Percentiles rank a stretch among this genome's conserved stretches.
These are phyloP conservation scores for Suillus clintonianus DNA, from an alignment of 768 basidiomycete genomes.

Conservation along the genomic window DNA sequence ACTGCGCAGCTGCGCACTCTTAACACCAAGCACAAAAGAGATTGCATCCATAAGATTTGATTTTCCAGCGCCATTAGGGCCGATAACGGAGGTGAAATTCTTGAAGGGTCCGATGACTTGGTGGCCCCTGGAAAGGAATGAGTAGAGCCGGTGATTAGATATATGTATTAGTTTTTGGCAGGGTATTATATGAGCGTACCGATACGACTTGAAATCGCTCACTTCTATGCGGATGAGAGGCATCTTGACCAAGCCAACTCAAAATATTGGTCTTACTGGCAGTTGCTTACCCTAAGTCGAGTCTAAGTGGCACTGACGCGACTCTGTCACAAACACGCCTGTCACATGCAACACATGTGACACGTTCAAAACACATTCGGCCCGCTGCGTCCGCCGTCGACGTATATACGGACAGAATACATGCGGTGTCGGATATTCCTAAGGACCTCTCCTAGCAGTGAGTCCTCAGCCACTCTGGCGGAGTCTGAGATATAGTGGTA, in stretches of 20 bases:
- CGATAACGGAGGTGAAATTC: conserved; percentile 94
- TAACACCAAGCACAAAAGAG: conserved; percentile 96
- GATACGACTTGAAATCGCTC: conserved; percentile 97
- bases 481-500: too few species aligned
- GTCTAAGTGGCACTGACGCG: neutral
- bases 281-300: neutral
- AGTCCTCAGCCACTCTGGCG: neutral
- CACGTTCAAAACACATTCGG: neutral
- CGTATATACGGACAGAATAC: neutral
- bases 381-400: too few species aligned
- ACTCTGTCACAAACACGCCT: neutral
- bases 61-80: conserved; percentile 98
- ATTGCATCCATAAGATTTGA: conserved; percentile 99
- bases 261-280: neutral
- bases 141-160: conserved; percentile 4
- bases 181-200: conserved; percentile 39
- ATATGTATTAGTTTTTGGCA: neutral
- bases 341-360: neutral
- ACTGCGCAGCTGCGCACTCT: conserved; percentile 89
- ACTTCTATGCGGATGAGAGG: conserved; percentile 86
- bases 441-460: neutral
- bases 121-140: conserved; percentile 53
- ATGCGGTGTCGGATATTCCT: neutral
- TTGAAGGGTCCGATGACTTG: conserved; percentile 89
- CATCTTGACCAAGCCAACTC: conserved; percentile 45